A percentile compares a stretch with the other conserved stretches of the same genome.
These are phyloP conservation scores for Neoarthrinium moseri DNA, from an alignment of 2,329 filamentous ascomycete genomes.

Conservation along the genomic window DNA sequence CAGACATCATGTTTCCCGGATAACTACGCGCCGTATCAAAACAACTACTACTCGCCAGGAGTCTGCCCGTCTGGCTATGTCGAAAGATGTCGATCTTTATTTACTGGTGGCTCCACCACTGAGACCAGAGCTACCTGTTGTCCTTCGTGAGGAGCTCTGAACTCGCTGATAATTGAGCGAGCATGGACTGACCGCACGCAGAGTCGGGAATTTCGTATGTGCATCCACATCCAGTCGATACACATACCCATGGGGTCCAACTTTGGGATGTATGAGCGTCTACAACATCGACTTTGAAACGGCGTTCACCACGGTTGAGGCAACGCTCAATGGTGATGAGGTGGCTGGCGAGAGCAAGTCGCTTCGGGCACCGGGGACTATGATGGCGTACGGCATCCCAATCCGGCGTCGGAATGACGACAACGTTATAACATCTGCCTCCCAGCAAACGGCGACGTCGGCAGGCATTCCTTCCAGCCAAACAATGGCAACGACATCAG, in stretches of 20 bases:
- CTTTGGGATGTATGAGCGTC: slow-evolving; percentile 14
- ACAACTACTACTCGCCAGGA: slow-evolving; percentile 7
- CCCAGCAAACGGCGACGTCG: not conserved
- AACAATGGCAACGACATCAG: not conserved
- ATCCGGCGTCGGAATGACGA: slow-evolving; percentile 7
- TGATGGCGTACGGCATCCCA: slow-evolving; percentile 17
- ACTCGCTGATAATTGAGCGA: not conserved
- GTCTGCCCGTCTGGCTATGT: slow-evolving; percentile 7
- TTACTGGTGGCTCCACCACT: not conserved
- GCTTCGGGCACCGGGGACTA: slow-evolving; percentile 12
- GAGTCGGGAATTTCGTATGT: slow-evolving; percentile 15
- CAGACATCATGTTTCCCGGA: not conserved
- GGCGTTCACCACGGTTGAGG: slow-evolving; percentile 15
- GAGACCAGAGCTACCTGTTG: not conserved
- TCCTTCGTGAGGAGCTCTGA: not conserved
- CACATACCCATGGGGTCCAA: slow-evolving; percentile 15
- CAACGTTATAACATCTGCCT: not conserved
- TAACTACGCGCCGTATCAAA: not conserved
- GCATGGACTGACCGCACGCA: slow-evolving; percentile 5
- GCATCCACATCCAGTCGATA: slow-evolving; percentile 15
- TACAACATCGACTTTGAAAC: slow-evolving; percentile 10
- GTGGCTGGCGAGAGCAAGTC: slow-evolving; percentile 8
- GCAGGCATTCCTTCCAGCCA: not conserved
- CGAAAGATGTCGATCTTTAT: slow-evolving; percentile 2
- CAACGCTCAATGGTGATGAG: slow-evolving; percentile 12